Conservation (phyloP, 257 asterid species). For the Avicennia marina region DNA sequence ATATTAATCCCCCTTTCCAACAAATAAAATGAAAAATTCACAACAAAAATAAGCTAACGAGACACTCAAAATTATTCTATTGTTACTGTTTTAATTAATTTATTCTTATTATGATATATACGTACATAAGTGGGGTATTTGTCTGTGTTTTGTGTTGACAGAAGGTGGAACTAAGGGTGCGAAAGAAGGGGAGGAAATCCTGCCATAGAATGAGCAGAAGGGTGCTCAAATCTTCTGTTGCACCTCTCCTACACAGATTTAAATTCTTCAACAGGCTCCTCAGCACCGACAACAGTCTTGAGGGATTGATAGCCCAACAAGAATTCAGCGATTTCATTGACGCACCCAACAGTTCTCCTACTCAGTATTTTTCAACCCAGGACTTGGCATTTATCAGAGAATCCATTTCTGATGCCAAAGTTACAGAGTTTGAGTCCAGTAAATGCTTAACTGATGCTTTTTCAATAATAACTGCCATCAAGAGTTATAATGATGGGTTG, state of each 20-base stretch:
- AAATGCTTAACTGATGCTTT: slow-evolving; percentile 46
- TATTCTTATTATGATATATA: too few species aligned
- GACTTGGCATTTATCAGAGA: slow-evolving; percentile 52
- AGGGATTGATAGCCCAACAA: slow-evolving; percentile 30
- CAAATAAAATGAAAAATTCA: too few species aligned
- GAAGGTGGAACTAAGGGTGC: too few species aligned
- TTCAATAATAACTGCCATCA: slow-evolving; percentile 37
- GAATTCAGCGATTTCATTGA: slow-evolving; percentile 21
- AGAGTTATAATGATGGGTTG: slow-evolving; percentile 46
- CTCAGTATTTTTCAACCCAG: slow-evolving; percentile 33
- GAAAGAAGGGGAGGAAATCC: slow-evolving; percentile 4
- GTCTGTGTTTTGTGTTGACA: too few species aligned
- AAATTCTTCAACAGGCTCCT: slow-evolving; percentile 38
- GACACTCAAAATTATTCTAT: too few species aligned
- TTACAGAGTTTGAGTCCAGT: slow-evolving; percentile 28
- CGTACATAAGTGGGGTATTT: too few species aligned
- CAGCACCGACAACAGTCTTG: slow-evolving; percentile 27
- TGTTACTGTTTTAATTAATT: too few species aligned
- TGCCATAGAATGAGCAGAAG: slow-evolving; percentile 38
- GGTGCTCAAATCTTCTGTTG: slow-evolving; percentile 28
- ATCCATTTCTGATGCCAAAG: slow-evolving; percentile 38
- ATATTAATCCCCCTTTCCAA: too few species aligned
- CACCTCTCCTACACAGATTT: slow-evolving; percentile 19
- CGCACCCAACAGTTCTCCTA: slow-evolving; percentile 21
- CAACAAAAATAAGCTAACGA: too few species aligned